A percentile compares a stretch with the other conserved stretches of the same genome.
phyloP scores from a whole-genome alignment of 805 yeast genomes.

The Saccharomycopsis babjevae region DNA sequence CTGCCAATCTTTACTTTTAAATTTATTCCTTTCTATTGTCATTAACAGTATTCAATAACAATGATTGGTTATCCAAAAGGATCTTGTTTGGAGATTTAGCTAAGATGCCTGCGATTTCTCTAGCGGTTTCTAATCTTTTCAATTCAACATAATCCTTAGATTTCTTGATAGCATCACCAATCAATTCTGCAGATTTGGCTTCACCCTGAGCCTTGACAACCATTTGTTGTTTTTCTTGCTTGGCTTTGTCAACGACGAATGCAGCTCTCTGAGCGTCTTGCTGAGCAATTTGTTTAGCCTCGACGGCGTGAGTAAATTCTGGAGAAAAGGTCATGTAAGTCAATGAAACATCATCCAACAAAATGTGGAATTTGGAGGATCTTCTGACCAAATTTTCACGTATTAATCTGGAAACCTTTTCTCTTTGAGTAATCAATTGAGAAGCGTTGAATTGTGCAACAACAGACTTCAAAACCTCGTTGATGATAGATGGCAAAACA shows the following conservation, averaged over 20 bases:
- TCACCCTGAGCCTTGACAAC: slow-evolving; percentile 98
- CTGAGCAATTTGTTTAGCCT: slow-evolving; percentile 97
- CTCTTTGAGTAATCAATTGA: slow-evolving; percentile 98
- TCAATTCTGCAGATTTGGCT: slow-evolving; percentile 93
- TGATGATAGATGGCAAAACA: slow-evolving; percentile 94
- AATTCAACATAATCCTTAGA: slow-evolving; percentile 92
- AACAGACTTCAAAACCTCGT: slow-evolving; percentile 91
- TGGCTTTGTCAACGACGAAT: slow-evolving; percentile 90
- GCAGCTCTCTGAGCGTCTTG: slow-evolving; percentile 99
- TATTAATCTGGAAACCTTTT: slow-evolving; percentile 82
- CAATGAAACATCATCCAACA: slow-evolving; percentile 90
- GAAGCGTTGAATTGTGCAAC: slow-evolving; percentile 98
- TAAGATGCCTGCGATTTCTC: slow-evolving; percentile 83
- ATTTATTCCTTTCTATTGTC: slow-evolving; percentile 46
- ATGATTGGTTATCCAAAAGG: slow-evolving; percentile 82
- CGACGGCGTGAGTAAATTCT: slow-evolving; percentile 95
- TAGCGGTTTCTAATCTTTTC: slow-evolving; percentile 93
- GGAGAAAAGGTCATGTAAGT: slow-evolving; percentile 97
- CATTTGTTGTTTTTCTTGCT: slow-evolving; percentile 94
- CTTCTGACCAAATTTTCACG: slow-evolving; percentile 86
- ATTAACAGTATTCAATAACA: slow-evolving; percentile 77
- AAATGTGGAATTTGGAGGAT: slow-evolving; percentile 79
- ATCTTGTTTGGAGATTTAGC: slow-evolving; percentile 86
- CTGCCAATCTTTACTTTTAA: not conserved
- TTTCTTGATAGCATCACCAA: slow-evolving; percentile 98